Evolutionary conservation across 2,329 filamentous ascomycete species (phyloP).

Genomic region (Calonectria naviculata): DNA sequence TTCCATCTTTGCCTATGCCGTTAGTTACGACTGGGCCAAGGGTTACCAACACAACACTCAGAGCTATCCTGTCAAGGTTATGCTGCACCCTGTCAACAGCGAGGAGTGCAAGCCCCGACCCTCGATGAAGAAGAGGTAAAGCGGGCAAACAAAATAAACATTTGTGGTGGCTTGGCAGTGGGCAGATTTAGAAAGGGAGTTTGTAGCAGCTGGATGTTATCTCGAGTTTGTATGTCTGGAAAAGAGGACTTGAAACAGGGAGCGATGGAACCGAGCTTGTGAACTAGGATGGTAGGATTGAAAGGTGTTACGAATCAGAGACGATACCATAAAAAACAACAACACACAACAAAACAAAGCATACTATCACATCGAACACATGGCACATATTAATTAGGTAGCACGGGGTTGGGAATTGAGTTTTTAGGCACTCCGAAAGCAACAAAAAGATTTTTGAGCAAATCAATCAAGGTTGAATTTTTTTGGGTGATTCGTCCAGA

Average conservation of each 20-base stretch:
- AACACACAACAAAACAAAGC: conserved; percentile 16
- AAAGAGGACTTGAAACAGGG: conserved; percentile 15
- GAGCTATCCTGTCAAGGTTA: conserved; percentile 81
- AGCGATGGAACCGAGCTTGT: neutral
- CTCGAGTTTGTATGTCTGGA: conserved; percentile 29
- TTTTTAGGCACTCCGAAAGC: neutral
- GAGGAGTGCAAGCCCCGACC: conserved; percentile 74
- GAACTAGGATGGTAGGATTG: conserved; percentile 22
- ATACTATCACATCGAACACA: conserved; percentile 11
- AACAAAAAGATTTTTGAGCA: neutral
- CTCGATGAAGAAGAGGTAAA: conserved; percentile 68
- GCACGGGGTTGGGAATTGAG: conserved; percentile 3
- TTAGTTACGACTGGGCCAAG: conserved; percentile 99
- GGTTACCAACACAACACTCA: conserved; percentile 88
- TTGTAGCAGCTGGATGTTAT: conserved; percentile 21
- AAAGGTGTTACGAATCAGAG: conserved; percentile 38
- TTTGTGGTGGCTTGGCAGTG: neutral
- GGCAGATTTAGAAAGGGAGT: neutral
- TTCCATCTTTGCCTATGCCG: conserved; percentile 86
- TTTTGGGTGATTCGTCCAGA: conserved; percentile 27
- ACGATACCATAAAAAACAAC: conserved; percentile 41
- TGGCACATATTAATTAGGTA: conserved; percentile 13
- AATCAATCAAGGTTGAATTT: conserved; percentile 24
- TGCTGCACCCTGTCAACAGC: conserved; percentile 79
- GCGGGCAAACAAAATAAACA: neutral